These are phyloP conservation scores for Candida silvicultrix DNA, from an alignment of 805 yeast genomes.

Conservation along the genomic window DNA sequence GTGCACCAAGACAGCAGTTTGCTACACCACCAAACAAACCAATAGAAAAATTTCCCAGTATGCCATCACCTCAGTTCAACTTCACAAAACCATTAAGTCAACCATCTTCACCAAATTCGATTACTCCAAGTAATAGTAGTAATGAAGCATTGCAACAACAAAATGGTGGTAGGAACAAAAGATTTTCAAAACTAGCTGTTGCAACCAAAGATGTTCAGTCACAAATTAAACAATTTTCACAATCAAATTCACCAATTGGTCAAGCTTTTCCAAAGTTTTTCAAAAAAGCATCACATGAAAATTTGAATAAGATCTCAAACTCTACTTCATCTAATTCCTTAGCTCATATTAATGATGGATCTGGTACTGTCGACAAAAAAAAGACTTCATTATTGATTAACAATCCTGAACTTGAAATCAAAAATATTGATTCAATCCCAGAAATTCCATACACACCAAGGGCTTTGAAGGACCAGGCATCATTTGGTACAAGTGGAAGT, in stretches of 20 bases:
- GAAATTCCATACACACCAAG: conserved; percentile 19
- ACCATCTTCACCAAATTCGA: conserved; percentile 8
- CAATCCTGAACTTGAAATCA: conserved; percentile 9
- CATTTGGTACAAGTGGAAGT: neutral
- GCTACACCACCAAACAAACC: neutral
- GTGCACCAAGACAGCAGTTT: neutral
- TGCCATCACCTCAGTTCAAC: neutral
- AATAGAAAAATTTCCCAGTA: neutral
- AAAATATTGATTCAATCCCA: conserved; percentile 10
- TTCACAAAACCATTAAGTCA: conserved; percentile 3
- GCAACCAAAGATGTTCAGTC: neutral
- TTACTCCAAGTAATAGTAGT: conserved; percentile 5
- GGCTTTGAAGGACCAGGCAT: neutral
- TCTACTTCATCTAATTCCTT: conserved; percentile 19
- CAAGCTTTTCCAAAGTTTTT: conserved; percentile 18
- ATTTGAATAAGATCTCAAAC: conserved; percentile 7
- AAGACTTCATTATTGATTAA: neutral
- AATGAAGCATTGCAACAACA: neutral
- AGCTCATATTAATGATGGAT: conserved; percentile 21
- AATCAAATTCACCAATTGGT: conserved; percentile 17
- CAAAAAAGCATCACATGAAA: conserved; percentile 7
- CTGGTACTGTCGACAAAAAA: conserved; percentile 3
- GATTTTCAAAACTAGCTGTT: neutral
- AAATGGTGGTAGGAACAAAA: neutral
- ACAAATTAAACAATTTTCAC: neutral